Evolutionary conservation across 208 protist species (phyloP), one percentile per base, ranked within the genome.

Genomic region (Vickermania ingenoplastis): DNA sequence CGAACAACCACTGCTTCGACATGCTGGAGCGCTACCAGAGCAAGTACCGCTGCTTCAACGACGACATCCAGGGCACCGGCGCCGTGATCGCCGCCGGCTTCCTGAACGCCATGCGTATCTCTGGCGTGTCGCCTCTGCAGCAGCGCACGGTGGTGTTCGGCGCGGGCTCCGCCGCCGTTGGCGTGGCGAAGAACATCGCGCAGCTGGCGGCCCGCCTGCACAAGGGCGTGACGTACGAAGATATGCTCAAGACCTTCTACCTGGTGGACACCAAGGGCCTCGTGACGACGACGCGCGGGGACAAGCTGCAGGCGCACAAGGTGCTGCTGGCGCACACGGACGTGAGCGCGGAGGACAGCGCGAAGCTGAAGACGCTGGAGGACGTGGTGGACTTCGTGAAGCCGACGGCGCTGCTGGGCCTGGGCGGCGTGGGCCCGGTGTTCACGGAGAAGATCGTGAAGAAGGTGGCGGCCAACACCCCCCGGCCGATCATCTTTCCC

Each of bases 61-160:
- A 99, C 63, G 97, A 99, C 80, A 98, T 99, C 53, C 97, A 99
- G 81, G 97, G 95, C 63, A 98, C 97, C 28, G 95, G 94, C 14
- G 84, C 95, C 26, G 96, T 99, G 48, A 89, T 97, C 63, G 71
- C 88, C 5, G 86, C 89, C 26, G 91, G 91, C 56, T 95, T 97
- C 70, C 59, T 95, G 30, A 96, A 95, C 71, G 91, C 91, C 24
- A 67, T 94, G 29, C 69, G 83, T 49, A 56, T 89, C 59, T 82
- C 74, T 3, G 69, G 72, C 3, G 31, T 81, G 24, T 21, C 61
- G 2, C 77, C 76, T 23, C 65, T 71, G 26, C 64, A 95, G 31
- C 85, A 95, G 3, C 81, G 82, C 64, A 75, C 90, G 52, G 78
- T 94, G 26, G 77, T 94, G 71, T 89, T 89, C 27, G 97, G 97